These are phyloP conservation scores for Lablab purpureus DNA, from an alignment of 306 rosid species.

Conservation along the genomic window DNA sequence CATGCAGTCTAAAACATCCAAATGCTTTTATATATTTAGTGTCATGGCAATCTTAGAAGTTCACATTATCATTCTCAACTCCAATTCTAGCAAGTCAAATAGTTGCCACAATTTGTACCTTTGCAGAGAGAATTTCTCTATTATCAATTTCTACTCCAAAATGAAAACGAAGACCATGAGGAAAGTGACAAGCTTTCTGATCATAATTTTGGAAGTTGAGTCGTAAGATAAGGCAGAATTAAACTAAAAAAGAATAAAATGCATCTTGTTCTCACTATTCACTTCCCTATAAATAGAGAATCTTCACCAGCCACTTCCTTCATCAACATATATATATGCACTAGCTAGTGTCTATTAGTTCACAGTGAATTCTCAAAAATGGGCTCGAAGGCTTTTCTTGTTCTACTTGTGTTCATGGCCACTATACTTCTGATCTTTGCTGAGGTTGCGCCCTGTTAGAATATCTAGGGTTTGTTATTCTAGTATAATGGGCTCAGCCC, in stretches of 20 bases:
- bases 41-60: neutral
- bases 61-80: neutral
- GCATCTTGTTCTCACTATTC: neutral
- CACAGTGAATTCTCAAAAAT: slow-evolving; percentile 1
- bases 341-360: too few species aligned
- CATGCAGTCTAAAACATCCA: neutral
- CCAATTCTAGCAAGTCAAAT: neutral
- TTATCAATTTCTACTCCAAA: neutral
- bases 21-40: neutral
- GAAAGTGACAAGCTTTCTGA: neutral
- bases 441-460: too few species aligned
- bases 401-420: slow-evolving; percentile 14
- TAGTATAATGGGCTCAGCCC: too few species aligned
- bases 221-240: slow-evolving; percentile 8
- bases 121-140: too few species aligned
- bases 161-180: neutral
- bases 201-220: neutral
- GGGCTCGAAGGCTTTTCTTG: slow-evolving; percentile 28
- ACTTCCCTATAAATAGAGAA: slow-evolving; percentile 27
- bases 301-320: neutral
- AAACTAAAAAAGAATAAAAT: slow-evolving; percentile 3
- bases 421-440: slow-evolving; percentile 8
- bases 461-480: too few species aligned
- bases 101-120: too few species aligned
- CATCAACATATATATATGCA: neutral